Evolutionary conservation across 1,284 basidiomycete genomes (phyloP).

Genomic region (Moesziomyces sp.): DNA sequence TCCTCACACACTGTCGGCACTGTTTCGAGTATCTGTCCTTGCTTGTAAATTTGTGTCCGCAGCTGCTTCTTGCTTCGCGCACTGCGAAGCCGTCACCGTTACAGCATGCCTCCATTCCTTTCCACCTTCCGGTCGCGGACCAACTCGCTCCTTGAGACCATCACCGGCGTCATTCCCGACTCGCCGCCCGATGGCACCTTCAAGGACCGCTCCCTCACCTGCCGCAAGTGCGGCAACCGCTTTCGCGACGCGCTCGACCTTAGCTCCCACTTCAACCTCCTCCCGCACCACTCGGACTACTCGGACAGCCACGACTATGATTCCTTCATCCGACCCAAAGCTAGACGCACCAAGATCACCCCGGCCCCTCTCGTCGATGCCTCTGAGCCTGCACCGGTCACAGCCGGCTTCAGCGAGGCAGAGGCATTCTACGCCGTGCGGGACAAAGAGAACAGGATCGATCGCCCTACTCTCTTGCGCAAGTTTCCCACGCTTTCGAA

Average conservation of each 20-base stretch:
- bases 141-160: constrained; percentile 43
- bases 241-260: constrained; percentile 32
- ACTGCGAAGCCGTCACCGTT: too few species aligned
- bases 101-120: constrained; percentile 27
- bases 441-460: constrained; percentile 10
- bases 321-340: constrained; percentile 27
- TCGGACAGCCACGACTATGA: constrained; percentile 29
- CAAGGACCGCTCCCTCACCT: constrained; percentile 33
- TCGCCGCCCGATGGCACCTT: constrained; percentile 18
- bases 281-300: constrained; percentile 39
- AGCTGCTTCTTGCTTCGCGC: too few species aligned
- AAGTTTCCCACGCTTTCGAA: constrained; percentile 25
- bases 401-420: constrained; percentile 22
- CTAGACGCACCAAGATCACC: constrained; percentile 5
- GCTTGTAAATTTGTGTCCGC: background rate
- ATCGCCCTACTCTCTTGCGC: constrained; percentile 22
- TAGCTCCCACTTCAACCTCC: constrained; percentile 36
- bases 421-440: constrained; percentile 15
- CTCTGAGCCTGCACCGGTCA: background rate
- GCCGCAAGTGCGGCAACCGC: constrained; percentile 35
- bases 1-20: too few species aligned
- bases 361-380: background rate
- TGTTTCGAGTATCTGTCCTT: background rate
- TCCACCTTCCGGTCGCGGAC: constrained; percentile 29
- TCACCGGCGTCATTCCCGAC: constrained; percentile 37